phyloP scores from a whole-genome alignment of 2,329 filamentous ascomycete genomes.

The Hypoxylon sp. region DNA sequence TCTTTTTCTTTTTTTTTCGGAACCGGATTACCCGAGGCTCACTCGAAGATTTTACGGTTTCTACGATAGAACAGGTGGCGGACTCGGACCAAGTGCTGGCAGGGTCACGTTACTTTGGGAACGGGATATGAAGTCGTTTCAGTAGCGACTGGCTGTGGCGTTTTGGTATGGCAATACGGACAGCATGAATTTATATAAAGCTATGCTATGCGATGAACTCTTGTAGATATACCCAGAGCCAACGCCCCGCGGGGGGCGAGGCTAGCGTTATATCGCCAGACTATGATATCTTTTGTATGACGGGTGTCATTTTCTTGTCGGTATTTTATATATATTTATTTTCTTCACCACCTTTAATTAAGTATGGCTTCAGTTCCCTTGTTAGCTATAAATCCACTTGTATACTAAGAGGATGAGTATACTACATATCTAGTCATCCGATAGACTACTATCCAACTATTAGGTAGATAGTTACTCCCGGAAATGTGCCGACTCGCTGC shows the following conservation, averaged over 20 bases:
- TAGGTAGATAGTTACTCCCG: slow-evolving; percentile 5
- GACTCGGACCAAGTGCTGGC: slow-evolving; percentile 58
- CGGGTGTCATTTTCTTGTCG: background rate
- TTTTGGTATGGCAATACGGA: slow-evolving; percentile 46
- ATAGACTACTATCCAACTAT: background rate
- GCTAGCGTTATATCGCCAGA: slow-evolving; percentile 37
- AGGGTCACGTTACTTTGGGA: slow-evolving; percentile 54
- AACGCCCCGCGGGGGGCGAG: slow-evolving; percentile 26
- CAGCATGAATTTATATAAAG: slow-evolving; percentile 33
- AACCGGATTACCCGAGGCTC: slow-evolving; percentile 27
- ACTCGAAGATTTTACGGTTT: slow-evolving; percentile 32
- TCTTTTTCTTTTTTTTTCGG: too few relatives aligned
- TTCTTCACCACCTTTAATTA: background rate
- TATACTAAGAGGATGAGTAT: background rate
- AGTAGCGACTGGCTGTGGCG: slow-evolving; percentile 48
- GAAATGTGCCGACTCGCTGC: slow-evolving; percentile 36
- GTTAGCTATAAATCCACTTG: background rate
- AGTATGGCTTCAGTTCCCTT: background rate
- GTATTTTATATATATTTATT: background rate
- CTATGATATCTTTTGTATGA: slow-evolving; percentile 19
- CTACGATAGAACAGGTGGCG: slow-evolving; percentile 53
- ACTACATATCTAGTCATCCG: background rate
- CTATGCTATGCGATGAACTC: slow-evolving; percentile 33
- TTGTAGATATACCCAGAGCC: slow-evolving; percentile 49
- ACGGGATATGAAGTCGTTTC: slow-evolving; percentile 49